Evolutionary conservation across 352 stramenopile species (phyloP), one percentile per base, ranked within the genome.

Genomic region (Globisporangium okanoganense): DNA sequence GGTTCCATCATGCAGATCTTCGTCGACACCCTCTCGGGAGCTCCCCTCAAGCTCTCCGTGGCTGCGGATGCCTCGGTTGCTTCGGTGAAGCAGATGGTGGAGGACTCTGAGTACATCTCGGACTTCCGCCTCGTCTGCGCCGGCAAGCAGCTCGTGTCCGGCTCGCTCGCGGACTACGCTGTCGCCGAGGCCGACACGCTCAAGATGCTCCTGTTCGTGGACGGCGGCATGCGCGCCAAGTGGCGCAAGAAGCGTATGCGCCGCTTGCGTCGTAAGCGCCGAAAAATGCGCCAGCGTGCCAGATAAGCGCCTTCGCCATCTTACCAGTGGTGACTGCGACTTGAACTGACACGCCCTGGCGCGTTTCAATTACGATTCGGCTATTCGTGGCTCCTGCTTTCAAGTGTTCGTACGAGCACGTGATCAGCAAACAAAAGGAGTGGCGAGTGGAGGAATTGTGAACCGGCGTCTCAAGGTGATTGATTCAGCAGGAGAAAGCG

Each of bases 161-260:
- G 91, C 64, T 95, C 87, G 71, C 88, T 98, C 62, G 79, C 90
- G 66, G 90, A 94, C 74, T 97, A 97, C 75, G 92, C 79, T 43
- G 70, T 98, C 55, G 85, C 85, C 60, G 92, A 98, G 55, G 95
- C 95, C 40, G 92, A 97, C 69, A 94, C 85, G 64, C 79, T 98
- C 60, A 85, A 95, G 71, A 93, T 98, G 75, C 71, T 96, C 52
- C 82, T 98, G 66, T 85, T 88, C 58, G 82, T 98, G 60, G 84
- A 90, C 64, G 94, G 87, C 69, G 95, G 94, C 69, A 99, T 98
- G 94, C 93, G 94, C 77, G 82, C 79, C 73, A 98, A 99, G 93
- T 99, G 96, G 95, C 87, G 89, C 67, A 99, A 99, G 92, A 99
- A 99, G 95, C 94, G 95, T 66, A 98, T 98, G 95, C 92, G 96